phyloP scores from a whole-genome alignment of 371 early-diverging fungal genomes.

The Dinochytrium kinnereticum region DNA sequence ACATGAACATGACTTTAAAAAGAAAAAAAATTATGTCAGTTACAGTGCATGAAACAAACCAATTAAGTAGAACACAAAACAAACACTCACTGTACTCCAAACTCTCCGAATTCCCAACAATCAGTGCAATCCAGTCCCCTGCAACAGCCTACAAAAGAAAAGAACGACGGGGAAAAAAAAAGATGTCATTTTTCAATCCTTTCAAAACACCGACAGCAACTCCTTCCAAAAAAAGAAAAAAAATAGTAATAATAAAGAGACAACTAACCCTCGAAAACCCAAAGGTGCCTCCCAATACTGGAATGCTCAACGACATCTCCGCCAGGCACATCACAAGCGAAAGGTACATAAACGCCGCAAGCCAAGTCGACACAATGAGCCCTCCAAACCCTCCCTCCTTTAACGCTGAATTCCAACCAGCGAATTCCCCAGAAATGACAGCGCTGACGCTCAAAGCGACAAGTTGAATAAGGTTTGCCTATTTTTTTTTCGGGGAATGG shows the following conservation, averaged over 20 bases:
- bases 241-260: too few species aligned
- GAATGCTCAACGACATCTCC: constrained; percentile 18
- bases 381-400: constrained; percentile 8
- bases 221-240: too few species aligned
- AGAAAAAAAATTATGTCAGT: background rate
- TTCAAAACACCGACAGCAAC: background rate
- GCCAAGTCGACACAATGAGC: constrained; percentile 6
- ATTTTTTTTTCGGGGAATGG: background rate
- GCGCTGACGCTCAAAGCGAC: constrained; percentile 6
- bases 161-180: too few species aligned
- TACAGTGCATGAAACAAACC: background rate
- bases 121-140: constrained; percentile 10
- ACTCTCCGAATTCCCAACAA: constrained; percentile 15
- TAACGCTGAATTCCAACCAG: constrained; percentile 7
- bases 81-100: constrained; percentile 19
- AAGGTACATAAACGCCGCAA: constrained; percentile 4
- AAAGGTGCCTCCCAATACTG: constrained; percentile 12
- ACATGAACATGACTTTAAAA: constrained; percentile 11
- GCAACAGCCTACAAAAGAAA: constrained; percentile 8
- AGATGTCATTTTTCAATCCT: background rate
- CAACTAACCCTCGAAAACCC: constrained; percentile 11
- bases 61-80: too few species aligned
- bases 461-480: constrained; percentile 5
- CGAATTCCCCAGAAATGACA: constrained; percentile 15
- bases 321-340: background rate